Conservation (phyloP, 768 basidiomycete species). For the Lactarius evosmus region DNA sequence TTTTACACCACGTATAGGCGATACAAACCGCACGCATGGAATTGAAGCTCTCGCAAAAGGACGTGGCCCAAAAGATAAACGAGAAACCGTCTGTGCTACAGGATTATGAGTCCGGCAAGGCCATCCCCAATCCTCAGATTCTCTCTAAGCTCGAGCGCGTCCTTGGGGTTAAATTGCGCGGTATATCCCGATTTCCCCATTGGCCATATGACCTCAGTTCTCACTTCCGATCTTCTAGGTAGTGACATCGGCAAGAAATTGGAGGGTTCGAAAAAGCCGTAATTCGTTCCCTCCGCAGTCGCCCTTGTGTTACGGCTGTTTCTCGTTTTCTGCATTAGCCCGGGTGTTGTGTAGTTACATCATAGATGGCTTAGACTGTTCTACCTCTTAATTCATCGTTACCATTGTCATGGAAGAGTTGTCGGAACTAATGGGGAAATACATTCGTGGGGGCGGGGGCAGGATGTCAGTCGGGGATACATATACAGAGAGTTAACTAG, state of each 20-base stretch:
- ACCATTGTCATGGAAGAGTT: conserved; percentile 6
- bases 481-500: conserved; percentile 6
- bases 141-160: conserved; percentile 84
- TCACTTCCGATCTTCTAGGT: conserved; percentile 42
- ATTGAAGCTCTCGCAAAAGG: conserved; percentile 83
- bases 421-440: conserved; percentile 17
- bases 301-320: conserved; percentile 32
- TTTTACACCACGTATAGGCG: conserved; percentile 45
- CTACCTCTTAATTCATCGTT: conserved; percentile 2
- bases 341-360: conserved; percentile 27
- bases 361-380: conserved; percentile 18
- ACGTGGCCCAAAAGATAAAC: conserved; percentile 88
- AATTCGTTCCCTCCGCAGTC: conserved; percentile 42
- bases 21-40: conserved; percentile 79
- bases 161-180: conserved; percentile 86
- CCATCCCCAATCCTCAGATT: conserved; percentile 82
- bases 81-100: conserved; percentile 86
- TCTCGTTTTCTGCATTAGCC: conserved; percentile 25
- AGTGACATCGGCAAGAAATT: conserved; percentile 83
- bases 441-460: conserved; percentile 16
- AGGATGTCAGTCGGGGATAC: conserved; percentile 3
- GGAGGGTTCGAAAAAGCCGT: conserved; percentile 73
- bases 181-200: conserved; percentile 37
- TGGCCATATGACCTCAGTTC: not conserved
- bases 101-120: conserved; percentile 87